Evolutionary conservation across 306 rosid species (phyloP).

Genomic region (Delonix regia): DNA sequence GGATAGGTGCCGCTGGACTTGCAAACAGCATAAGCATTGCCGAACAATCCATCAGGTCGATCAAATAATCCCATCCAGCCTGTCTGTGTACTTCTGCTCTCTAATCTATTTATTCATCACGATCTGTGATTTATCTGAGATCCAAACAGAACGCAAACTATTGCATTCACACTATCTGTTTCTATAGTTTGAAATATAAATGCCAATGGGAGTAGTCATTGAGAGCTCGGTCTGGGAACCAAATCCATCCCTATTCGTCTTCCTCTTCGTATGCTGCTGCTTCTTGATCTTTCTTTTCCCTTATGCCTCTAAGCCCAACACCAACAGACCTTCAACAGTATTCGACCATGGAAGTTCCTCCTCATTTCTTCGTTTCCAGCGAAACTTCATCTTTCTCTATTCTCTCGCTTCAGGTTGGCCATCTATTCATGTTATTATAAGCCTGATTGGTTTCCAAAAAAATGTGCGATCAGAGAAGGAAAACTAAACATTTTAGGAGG

Average conservation of each 20-base stretch:
- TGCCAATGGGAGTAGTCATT: constrained; percentile 73
- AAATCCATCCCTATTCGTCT: constrained; percentile 60
- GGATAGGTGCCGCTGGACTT: neutral
- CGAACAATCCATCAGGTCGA: neutral
- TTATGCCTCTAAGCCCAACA: constrained; percentile 50
- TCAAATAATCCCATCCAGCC: constrained; percentile 15
- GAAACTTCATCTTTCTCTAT: constrained; percentile 66
- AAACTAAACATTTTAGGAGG: neutral
- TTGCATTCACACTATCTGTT: constrained; percentile 3
- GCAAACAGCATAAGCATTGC: neutral
- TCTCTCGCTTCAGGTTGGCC: constrained; percentile 79
- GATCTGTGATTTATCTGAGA: constrained; percentile 49
- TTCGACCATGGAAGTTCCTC: constrained; percentile 79
- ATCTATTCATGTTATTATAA: constrained; percentile 7
- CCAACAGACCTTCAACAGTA: constrained; percentile 50
- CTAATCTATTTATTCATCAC: constrained; percentile 4
- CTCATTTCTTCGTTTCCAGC: constrained; percentile 70
- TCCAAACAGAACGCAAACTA: constrained; percentile 25
- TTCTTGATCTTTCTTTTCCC: constrained; percentile 64
- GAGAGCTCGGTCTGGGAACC: constrained; percentile 87
- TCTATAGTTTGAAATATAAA: constrained; percentile 19
- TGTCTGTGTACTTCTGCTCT: neutral
- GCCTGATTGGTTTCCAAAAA: constrained; percentile 41
- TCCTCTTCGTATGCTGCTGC: constrained; percentile 67
- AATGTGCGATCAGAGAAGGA: constrained; percentile 23